Evolutionary conservation across 768 basidiomycete species (phyloP), one percentile per base, ranked within the genome.

Genomic region (Hemileccinum impolitum): DNA sequence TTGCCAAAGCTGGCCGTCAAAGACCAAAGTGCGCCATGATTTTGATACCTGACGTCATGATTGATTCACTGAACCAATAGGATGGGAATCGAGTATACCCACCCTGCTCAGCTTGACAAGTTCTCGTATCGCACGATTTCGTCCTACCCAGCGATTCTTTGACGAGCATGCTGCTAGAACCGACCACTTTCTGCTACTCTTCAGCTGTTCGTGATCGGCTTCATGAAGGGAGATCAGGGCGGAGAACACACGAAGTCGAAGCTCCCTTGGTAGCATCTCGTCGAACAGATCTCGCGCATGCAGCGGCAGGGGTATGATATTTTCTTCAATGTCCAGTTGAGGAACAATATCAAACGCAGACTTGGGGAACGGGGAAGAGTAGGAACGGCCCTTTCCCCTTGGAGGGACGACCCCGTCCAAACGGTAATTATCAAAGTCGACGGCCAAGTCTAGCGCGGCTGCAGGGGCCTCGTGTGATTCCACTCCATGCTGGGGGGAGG

Each of bases 1-100:
- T 38, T 69, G 59, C 93, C 93, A 94, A n/a, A 94, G 75, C 59
- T 92, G 88, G 13, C 92, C 92, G 63, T 95, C 93, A 57, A 85
- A 82, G 21, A 84, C 81, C 34, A 94, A 78, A 3, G 70, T 63
- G 45, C 79, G 82, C 91, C 92, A 95, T 10, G 73, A 60, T 62
- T 79, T 86, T 25, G 86, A 93, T 11, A 91, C 86, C 88, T 92
- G 53, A 58, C 32, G 38, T 52, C 54, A 53, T 11, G 39, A 39
- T 55, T 51, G 48, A 47, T 57, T 54, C n/a, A 63, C 39, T 41
- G 35, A 42, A 38, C 9, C 14, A 28, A 46, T n/a, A 38, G 45
- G 39, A 53, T 30, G 54, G 42, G 32, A 62, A 46, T 43, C 39
- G 35, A 52, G 9, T 55, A 50, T 52, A 72, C 82, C 69, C 68